These are phyloP conservation scores for Plasmodium billcollinsi DNA, from an alignment of 169 alveolate species.

Conservation along the genomic window DNA sequence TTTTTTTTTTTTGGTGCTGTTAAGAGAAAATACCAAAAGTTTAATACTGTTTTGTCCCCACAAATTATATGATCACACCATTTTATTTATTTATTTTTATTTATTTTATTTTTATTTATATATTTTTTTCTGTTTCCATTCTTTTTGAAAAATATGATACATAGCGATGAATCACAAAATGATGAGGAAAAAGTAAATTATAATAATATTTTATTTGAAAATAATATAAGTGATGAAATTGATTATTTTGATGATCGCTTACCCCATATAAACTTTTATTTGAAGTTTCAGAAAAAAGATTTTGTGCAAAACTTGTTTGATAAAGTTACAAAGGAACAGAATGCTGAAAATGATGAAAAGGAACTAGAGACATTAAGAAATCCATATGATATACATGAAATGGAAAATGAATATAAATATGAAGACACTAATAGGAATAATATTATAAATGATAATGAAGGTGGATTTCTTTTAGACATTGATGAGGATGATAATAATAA, in stretches of 20 bases:
- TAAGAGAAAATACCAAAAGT: no score
- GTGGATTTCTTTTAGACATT: conserved; percentile 5
- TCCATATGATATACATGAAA: no score
- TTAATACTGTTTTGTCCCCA: no score
- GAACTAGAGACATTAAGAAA: not conserved
- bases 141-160: conserved; percentile 14
- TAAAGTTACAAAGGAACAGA: not conserved
- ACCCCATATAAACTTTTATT: conserved; percentile 67
- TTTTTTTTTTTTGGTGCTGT: no score
- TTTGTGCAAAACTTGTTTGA: conserved; percentile 39
- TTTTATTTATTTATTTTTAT: no score
- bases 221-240: conserved; percentile 19
- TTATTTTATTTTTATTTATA: not conserved
- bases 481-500: not conserved
- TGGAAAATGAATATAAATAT: not conserved
- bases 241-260: conserved; percentile 44
- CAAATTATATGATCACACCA: no score
- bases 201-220: conserved; percentile 50
- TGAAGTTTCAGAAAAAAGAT: conserved; percentile 46
- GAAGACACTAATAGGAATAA: not conserved
- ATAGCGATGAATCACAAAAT: conserved; percentile 35
- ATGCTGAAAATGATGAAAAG: not conserved
- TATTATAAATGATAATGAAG: not conserved
- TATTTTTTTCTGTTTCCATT: not conserved
- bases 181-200: conserved; percentile 39